phyloP scores from a whole-genome alignment of 2,329 filamentous ascomycete species.

The Phaeophleospora eucalypticola region DNA sequence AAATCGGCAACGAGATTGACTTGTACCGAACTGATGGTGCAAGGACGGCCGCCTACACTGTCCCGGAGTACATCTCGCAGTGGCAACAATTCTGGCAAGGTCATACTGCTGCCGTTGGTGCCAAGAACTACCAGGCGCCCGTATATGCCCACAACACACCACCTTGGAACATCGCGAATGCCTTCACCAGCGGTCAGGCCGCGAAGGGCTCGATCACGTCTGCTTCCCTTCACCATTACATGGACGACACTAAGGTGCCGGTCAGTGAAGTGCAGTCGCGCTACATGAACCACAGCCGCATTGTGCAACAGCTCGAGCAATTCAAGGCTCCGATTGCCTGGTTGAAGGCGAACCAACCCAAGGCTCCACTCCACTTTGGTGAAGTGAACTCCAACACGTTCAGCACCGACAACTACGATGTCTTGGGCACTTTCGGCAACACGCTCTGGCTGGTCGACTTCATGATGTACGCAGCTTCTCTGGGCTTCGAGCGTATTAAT shows the following conservation, averaged over 20 bases:
- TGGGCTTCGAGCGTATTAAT: conserved; percentile 12
- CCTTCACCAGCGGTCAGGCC: conserved; percentile 8
- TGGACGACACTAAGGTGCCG: conserved; percentile 3
- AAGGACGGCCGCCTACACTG: conserved; percentile 5
- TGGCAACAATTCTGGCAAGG: conserved; percentile 7
- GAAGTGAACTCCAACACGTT: conserved; percentile 14
- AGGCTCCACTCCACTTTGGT: conserved; percentile 8
- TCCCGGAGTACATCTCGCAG: conserved; percentile 4
- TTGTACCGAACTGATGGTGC: conserved; percentile 4
- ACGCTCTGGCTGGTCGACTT: conserved; percentile 12
- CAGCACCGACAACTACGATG: conserved; percentile 8
- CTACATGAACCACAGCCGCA: conserved; percentile 15
- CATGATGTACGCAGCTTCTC: conserved; percentile 9
- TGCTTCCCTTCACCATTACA: conserved; percentile 11
- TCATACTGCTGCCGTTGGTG: conserved; percentile 2
- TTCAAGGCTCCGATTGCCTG: conserved; percentile 11
- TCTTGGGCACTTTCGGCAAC: conserved; percentile 9
- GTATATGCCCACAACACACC: conserved; percentile 9
- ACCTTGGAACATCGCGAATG: conserved; percentile 10
- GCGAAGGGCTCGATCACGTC: conserved; percentile 2
- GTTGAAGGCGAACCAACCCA: conserved; percentile 9
- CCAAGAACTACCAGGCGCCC: conserved; percentile 10
- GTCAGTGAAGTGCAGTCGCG: conserved; percentile 4
- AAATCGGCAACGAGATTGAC: conserved; percentile 14
- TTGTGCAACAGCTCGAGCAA: conserved; percentile 4